Evolutionary conservation across 208 protist species (phyloP), one percentile per base, ranked within the genome.

Genomic region (Trypanosoma avium): DNA sequence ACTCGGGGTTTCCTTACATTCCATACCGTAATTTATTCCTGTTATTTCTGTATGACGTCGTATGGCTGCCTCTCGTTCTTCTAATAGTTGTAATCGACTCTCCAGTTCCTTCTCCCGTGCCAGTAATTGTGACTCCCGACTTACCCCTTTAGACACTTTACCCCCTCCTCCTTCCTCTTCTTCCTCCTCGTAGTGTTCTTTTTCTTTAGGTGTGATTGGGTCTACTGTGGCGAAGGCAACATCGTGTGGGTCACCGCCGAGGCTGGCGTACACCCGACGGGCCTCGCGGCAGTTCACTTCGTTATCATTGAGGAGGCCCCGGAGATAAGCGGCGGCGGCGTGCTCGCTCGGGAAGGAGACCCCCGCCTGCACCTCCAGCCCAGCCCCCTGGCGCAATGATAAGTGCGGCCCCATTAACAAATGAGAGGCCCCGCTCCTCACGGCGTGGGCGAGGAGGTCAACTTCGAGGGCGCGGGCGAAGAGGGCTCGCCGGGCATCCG

Each of bases 401-500:
- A 48, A 50, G 38, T 7, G 36, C 22, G 27, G 47, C 22, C 42
- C 56, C 4, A 61, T 6, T 21, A 26, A n/a, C n/a, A 61, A 6
- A 38, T 61, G 56, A 6, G 56, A 36, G 8, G 56, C 56, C 40
- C 56, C 56, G 30, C 6, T 50, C 22, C 10, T 12, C 42, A 15
- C 56, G 1, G 36, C 36, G 56, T 61, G 56, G 0, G 10, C 26
- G 17, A 61, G 42, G 21, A 61, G 36, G 33, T 61, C 56, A n/a
- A 61, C 36, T 24, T 48, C 56, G 12, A 61, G 24, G n/a, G 56
- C 56, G 26, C 24, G 56, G 13, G 36, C 38, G 36, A 61, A 61
- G 0, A 61, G 26, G 38, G 52, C 26, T 4, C 52, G 52, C 21
- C 42, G 52, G 4, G 52, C 13, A 22, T 57, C 52, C 1, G 15